Evolutionary conservation across 2,329 filamentous ascomycete species (phyloP), one percentile per base, ranked within the genome.

Genomic region (Verruconis gallopava): DNA sequence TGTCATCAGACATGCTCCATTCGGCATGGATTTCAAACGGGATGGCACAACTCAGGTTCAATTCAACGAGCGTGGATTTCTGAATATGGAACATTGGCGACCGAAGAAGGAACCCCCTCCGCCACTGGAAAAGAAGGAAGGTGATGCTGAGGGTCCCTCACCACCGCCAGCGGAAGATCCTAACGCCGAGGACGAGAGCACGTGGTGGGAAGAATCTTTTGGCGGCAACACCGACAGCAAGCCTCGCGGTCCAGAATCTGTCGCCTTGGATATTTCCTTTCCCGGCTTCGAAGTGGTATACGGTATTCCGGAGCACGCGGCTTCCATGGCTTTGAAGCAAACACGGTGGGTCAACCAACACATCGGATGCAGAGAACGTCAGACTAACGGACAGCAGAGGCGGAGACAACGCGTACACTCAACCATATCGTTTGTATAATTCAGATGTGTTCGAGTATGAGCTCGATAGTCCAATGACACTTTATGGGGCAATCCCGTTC

Each of bases 361-460:
- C 21, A n/a, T 15, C 18, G 18, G 21, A 12, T 37, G 17, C 13
- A 9, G 17, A n/a, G 14, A 5, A 12, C 5, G 14, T 12, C 28
- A 28, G 42, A 20, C 37, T 12, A 40, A 47, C 43, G 47, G 36
- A 18, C 20, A 2, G 3, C 44, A 71, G 69, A 42, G 91, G 89
- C 40, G 86, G 86, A 18, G 75, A 85, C 15, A 85, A 83, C 47
- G 84, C 85, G 52, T 85, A 91, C 61, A 69, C 73, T 6, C 85
- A 98, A 48, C 91, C 91, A 1, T 98, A 98, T 65, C 77, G 91
- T 28, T 64, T 98, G 60, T 95, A 95, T 67, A 98, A 98, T 60
- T 75, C 85, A 21, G 91, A 98, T 58, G 91, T 98, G 9, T 98
- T 98, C 53, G 91, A 98, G 64, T 98, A 98, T 60, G 80, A 94